phyloP scores from a whole-genome alignment of 2,329 filamentous ascomycete species.

The Trichoderma koningiopsis region DNA sequence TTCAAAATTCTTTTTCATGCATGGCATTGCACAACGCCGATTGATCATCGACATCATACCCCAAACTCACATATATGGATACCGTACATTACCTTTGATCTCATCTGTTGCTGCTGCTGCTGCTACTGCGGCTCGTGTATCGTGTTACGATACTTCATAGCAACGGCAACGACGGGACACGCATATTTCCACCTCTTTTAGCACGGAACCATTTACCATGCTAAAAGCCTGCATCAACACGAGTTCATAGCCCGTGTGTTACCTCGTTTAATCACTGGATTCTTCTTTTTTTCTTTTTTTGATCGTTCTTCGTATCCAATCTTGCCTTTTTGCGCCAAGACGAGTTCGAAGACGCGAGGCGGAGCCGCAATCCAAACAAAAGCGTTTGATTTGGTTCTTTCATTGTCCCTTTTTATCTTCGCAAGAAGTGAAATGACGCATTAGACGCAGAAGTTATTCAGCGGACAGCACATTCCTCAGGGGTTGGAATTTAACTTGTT shows the following conservation, averaged over 20 bases:
- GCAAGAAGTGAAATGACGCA: neutral
- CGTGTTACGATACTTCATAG: neutral
- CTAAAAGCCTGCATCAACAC: neutral
- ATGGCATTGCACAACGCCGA: conserved; percentile 10
- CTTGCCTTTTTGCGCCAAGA: neutral
- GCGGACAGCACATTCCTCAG: neutral
- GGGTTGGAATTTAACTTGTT: neutral
- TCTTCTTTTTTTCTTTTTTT: neutral
- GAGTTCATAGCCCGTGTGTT: neutral
- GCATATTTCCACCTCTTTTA: neutral
- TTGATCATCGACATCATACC: conserved; percentile 7
- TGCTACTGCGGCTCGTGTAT: neutral
- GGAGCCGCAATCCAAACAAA: neutral
- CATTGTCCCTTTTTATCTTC: neutral
- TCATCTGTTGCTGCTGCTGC: neutral
- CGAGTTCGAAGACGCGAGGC: neutral
- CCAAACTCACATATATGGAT: conserved; percentile 10
- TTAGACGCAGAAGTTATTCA: neutral
- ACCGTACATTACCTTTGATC: conserved; percentile 12
- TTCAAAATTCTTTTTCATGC: neutral
- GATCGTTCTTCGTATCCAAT: neutral
- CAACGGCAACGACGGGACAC: neutral
- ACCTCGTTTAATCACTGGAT: neutral
- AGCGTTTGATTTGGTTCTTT: neutral
- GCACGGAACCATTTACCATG: neutral